These are phyloP conservation scores for Barbatosphaeria neglecta DNA, from an alignment of 495 filamentous ascomycete species.

Conservation along the genomic window DNA sequence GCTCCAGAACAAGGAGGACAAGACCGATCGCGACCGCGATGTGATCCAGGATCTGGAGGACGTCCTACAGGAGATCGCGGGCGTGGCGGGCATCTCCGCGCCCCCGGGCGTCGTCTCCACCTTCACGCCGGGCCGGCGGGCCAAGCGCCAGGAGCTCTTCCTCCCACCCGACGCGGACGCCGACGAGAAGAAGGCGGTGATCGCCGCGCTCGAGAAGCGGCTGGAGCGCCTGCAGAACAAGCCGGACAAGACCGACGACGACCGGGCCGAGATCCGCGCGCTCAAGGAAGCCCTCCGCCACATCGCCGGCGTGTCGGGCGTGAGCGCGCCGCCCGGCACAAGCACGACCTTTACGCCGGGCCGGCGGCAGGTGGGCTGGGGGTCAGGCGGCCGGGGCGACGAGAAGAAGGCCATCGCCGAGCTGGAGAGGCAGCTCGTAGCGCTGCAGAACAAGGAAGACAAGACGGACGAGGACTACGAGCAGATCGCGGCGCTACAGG, in stretches of 20 bases:
- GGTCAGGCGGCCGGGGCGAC: background rate
- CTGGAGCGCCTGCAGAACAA: conserved; percentile 3
- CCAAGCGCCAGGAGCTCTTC: background rate
- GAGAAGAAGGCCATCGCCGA: conserved; percentile 3
- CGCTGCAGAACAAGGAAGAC: conserved; percentile 2
- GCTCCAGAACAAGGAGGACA: conserved; percentile 19
- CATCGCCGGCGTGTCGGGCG: background rate
- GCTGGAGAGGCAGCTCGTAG: conserved; percentile 3
- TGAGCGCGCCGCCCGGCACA: background rate
- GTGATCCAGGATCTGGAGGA: conserved; percentile 14
- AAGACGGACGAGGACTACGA: conserved; percentile 4
- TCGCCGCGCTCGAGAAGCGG: conserved; percentile 3
- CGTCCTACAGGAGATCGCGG: conserved; percentile 12
- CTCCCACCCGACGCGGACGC: conserved; percentile 1
- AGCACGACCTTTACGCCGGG: background rate
- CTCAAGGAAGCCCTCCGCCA: background rate
- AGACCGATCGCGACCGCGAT: conserved; percentile 10
- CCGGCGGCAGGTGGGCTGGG: background rate
- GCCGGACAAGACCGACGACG: background rate
- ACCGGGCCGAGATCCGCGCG: background rate
- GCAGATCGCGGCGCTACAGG: conserved; percentile 13
- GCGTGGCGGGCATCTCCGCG: conserved; percentile 12
- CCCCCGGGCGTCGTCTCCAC: conserved; percentile 12
- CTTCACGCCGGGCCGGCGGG: conserved; percentile 16
- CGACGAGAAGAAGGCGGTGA: conserved; percentile 2